Conservation (phyloP, 1,139 yeast genomes). For the Sugiyamaella castrensis region DNA sequence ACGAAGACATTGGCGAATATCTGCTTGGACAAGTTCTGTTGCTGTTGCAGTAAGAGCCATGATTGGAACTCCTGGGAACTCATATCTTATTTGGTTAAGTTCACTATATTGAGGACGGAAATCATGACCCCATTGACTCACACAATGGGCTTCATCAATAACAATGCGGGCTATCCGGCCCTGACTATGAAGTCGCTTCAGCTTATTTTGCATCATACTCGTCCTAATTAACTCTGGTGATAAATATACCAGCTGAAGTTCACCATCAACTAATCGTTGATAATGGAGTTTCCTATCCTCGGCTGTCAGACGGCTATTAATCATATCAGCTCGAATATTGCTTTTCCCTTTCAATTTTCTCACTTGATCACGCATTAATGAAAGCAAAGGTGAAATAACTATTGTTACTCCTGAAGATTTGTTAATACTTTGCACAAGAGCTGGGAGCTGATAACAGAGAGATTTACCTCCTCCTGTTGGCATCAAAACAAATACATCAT, state of each 20-base stretch:
- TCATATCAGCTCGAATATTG: constrained; percentile 80
- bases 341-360: constrained; percentile 60
- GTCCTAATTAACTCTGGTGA: constrained; percentile 64
- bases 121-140: constrained; percentile 99
- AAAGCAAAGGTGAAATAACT: constrained; percentile 90
- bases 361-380: constrained; percentile 97
- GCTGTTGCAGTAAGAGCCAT: constrained; percentile 99
- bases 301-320: constrained; percentile 61
- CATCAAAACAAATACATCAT: constrained; percentile 92
- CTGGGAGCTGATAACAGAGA: constrained; percentile 92
- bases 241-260: constrained; percentile 70
- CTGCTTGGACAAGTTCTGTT: constrained; percentile 83
- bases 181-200: constrained; percentile 54
- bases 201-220: constrained; percentile 64
- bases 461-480: constrained; percentile 99
- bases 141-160: constrained; percentile 98
- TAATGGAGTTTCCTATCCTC: constrained; percentile 65
- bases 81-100: constrained; percentile 65
- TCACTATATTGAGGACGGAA: constrained; percentile 94
- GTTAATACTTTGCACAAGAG: constrained; percentile 68
- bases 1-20: constrained; percentile 50
- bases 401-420: constrained; percentile 76
- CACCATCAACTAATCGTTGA: constrained; percentile 59
- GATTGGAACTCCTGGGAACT: constrained; percentile 77
- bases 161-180: constrained; percentile 76